Base-by-base conservation (phyloP, 73 alveolate species). In the Paramecium caudatum region DNA sequence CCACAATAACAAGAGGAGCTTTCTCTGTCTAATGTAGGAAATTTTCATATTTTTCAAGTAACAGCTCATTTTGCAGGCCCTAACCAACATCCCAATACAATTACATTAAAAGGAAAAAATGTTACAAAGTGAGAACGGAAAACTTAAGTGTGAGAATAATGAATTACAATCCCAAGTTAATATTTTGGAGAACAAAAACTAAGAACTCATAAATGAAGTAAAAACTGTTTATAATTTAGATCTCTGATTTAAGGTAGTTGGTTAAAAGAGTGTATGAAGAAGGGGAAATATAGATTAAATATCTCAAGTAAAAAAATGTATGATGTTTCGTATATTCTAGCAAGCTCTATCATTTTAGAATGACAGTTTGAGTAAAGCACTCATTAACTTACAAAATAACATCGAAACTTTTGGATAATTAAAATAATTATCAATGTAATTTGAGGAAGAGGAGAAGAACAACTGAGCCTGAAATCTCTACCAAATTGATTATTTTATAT, bases 371-470 rank as follows among this genome's bases (percentile, higher is more conserved):
- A 55, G 46, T 10, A 55, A 55, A 43, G 80, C 80, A 10, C 30
- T 55, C 46, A 23, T 55, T 1, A 55, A 55, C 30, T 55, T 55
- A 23, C 37, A 55, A 55, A 55, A 55, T 55, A 55, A 55, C 30
- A 27, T 55, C 23, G 80, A 55, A 55, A 55, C 80, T 23, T 55
- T 55, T 55, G 80, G 46, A 9, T 55, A 55, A 55, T 55, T 55
- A 10, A 55, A 55, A 55, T 10, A 55, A 12, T 55, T 55, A 21
- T 55, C 80, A 1, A 7, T 16, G 23, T 55, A 27, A 10, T 10
- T 55, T 0, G 9, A 55, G 9, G 80, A 21, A 1, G 12, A 23
- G 23, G 80, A 55, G 80, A 55, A n/a, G n/a, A n/a, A n/a, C n/a
- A n/a, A n/a, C n/a, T n/a, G n/a, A n/a, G n/a, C n/a, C n/a, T n/a